Evolutionary conservation across 257 asterid species (phyloP).

Genomic region (Nicotiana undulata): DNA sequence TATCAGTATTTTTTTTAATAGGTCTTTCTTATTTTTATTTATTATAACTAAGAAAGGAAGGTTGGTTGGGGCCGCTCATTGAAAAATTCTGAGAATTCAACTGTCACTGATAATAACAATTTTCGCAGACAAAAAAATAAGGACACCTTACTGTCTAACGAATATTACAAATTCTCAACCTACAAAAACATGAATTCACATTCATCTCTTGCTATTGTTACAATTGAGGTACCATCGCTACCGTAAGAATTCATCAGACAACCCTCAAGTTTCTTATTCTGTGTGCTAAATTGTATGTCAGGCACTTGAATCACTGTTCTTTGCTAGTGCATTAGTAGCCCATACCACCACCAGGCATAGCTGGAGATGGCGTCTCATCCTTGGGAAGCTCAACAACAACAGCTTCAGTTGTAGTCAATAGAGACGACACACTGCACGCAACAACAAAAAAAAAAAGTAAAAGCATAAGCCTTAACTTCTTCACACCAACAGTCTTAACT

Average conservation of each 20-base stretch:
- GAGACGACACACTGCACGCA: slow-evolving; percentile 34
- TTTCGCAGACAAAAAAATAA: background rate
- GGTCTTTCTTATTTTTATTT: background rate
- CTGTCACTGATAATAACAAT: background rate
- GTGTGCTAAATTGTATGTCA: background rate
- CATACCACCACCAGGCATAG: slow-evolving; percentile 31
- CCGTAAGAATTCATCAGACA: background rate
- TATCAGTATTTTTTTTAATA: no score
- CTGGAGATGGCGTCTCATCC: slow-evolving; percentile 30
- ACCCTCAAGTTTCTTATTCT: background rate
- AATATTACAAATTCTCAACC: slow-evolving; percentile 5
- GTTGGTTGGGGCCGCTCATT: background rate
- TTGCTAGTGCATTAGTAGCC: slow-evolving; percentile 10
- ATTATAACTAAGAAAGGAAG: background rate
- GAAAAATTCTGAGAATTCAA: background rate
- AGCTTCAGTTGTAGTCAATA: slow-evolving; percentile 52
- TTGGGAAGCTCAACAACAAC: slow-evolving; percentile 41
- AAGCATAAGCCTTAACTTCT: background rate
- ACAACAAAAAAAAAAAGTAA: background rate
- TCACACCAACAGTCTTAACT: background rate
- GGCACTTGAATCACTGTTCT: background rate
- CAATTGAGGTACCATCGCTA: background rate
- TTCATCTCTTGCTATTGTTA: background rate
- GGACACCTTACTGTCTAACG: background rate
- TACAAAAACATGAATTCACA: slow-evolving; percentile 8